phyloP scores from a whole-genome alignment of 192 early-diverging fungal species.

The Mortierella claussenii region DNA sequence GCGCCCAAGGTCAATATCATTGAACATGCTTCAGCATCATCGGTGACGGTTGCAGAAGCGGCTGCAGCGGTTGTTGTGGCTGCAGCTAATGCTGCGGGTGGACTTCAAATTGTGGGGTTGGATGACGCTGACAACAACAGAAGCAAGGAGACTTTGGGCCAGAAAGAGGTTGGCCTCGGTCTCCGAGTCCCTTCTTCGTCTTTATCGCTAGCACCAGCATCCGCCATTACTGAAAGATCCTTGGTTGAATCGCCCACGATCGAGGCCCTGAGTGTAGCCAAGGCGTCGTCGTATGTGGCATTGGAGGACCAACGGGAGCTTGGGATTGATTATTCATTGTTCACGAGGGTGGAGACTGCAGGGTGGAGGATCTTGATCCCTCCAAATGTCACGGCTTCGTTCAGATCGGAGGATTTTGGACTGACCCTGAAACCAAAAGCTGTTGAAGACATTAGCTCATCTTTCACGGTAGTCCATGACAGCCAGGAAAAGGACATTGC shows the following conservation, averaged over 20 bases:
- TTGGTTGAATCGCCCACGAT: slow-evolving; percentile 1
- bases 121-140: slow-evolving; percentile 8
- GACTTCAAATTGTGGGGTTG: slow-evolving; percentile 18
- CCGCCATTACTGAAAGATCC: neutral
- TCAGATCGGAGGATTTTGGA: slow-evolving; percentile 35
- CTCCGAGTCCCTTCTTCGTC: neutral
- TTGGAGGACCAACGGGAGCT: slow-evolving; percentile 32
- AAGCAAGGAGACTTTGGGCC: neutral
- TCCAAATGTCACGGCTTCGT: slow-evolving; percentile 34
- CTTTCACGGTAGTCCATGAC: too few species aligned
- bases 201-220: neutral
- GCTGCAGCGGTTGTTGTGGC: slow-evolving; percentile 19
- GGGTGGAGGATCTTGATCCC: slow-evolving; percentile 42
- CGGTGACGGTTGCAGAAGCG: slow-evolving; percentile 11
- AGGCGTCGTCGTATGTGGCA: slow-evolving; percentile 15
- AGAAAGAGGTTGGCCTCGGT: slow-evolving; percentile 18
- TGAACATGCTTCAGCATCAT: neutral
- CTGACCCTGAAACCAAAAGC: slow-evolving; percentile 28
- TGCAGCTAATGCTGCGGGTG: slow-evolving; percentile 7
- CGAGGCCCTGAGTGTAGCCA: slow-evolving; percentile 22
- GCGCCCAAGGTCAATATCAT: neutral
- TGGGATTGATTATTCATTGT: slow-evolving; percentile 32
- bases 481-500: too few species aligned
- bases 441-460: too few species aligned
- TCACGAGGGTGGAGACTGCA: slow-evolving; percentile 39